Conservation (phyloP, 2,329 filamentous ascomycete genomes). For the Cylindrodendrum hubeiense region DNA sequence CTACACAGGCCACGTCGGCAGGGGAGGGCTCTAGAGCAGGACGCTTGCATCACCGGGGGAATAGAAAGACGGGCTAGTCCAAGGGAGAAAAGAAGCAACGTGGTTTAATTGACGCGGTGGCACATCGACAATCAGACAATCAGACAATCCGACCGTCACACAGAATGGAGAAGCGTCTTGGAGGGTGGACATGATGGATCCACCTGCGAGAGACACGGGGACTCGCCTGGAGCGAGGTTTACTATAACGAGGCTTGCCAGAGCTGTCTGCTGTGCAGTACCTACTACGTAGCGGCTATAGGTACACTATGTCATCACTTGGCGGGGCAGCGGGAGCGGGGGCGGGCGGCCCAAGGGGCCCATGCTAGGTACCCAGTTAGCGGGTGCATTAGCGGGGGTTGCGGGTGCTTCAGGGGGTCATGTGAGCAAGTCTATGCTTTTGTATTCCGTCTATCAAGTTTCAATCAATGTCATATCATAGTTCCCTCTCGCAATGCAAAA, state of each 20-base stretch:
- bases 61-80: background rate
- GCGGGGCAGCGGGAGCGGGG: background rate
- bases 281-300: too few species aligned
- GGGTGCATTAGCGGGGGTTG: conserved; percentile 3
- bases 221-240: too few species aligned
- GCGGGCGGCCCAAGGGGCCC: background rate
- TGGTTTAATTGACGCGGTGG: too few species aligned
- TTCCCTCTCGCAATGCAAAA: background rate
- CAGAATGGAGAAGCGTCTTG: background rate
- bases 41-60: background rate
- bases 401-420: background rate
- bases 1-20: conserved; percentile 10
- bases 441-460: background rate
- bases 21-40: background rate
- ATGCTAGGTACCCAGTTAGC: background rate
- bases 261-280: too few species aligned
- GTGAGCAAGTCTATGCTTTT: background rate
- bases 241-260: too few species aligned
- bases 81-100: background rate
- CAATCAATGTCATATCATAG: background rate
- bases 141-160: background rate
- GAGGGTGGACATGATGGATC: background rate
- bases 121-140: too few species aligned
- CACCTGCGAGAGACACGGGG: too few species aligned
- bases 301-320: background rate